Evolutionary conservation across 805 yeast species (phyloP).

Genomic region (Barnettozyma sp.): DNA sequence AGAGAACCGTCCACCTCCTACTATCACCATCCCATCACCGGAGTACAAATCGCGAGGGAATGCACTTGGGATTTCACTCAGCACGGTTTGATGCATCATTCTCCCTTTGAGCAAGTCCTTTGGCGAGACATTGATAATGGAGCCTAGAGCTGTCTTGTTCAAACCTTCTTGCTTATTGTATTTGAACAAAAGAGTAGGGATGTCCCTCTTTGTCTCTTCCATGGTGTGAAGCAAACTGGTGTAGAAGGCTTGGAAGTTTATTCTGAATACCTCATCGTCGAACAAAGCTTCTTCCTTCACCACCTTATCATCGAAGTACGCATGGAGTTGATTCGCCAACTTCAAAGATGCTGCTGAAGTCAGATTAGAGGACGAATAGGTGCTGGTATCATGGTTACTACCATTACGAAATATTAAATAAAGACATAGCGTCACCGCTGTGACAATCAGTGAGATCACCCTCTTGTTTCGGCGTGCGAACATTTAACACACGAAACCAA

Average conservation of each 20-base stretch:
- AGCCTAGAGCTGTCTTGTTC: not conserved
- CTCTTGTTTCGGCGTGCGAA: slow-evolving; percentile 1
- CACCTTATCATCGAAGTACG: not conserved
- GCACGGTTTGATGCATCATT: not conserved
- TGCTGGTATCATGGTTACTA: not conserved
- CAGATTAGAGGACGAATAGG: not conserved
- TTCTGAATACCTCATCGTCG: not conserved
- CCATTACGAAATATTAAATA: not conserved
- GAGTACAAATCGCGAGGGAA: slow-evolving; percentile 2
- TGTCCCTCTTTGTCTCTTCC: not conserved
- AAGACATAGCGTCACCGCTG: not conserved
- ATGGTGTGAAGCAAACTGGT: slow-evolving; percentile 1
- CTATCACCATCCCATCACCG: slow-evolving; percentile 3
- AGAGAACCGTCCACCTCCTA: slow-evolving; percentile 1
- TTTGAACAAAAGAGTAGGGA: not conserved
- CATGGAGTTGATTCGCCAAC: not conserved
- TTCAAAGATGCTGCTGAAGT: not conserved
- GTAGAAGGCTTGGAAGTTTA: slow-evolving; percentile 1
- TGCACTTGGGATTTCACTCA: not conserved
- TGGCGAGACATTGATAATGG: not conserved
- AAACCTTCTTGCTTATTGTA: not conserved
- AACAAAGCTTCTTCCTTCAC: not conserved
- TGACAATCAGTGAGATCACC: not conserved
- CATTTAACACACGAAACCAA: too few relatives aligned
- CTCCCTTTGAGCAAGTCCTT: not conserved